These are phyloP conservation scores for Bifiguratus adelaidae DNA, from an alignment of 192 early-diverging fungal genomes.

Conservation along the genomic window DNA sequence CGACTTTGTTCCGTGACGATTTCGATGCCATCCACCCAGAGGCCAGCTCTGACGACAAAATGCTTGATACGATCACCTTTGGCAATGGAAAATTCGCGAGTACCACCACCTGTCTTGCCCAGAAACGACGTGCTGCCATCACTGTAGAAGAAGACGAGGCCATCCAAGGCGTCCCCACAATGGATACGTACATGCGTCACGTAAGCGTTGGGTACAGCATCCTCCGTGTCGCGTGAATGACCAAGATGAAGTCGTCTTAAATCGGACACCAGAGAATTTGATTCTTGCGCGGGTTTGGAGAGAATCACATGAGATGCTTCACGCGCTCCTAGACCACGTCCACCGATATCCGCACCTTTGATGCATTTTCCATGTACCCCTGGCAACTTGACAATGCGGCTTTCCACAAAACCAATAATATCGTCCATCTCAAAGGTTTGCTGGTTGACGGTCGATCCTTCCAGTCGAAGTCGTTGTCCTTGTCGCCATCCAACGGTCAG, in stretches of 20 bases:
- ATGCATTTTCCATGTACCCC: conserved; percentile 1
- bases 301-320: conserved; percentile 5
- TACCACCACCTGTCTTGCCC: conserved; percentile 30
- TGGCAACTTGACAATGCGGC: conserved; percentile 3
- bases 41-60: conserved; percentile 38
- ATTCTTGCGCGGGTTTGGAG: background rate
- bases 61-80: conserved; percentile 34
- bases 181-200: conserved; percentile 18
- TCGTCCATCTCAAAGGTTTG: background rate
- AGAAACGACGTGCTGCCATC: conserved; percentile 25
- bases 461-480: background rate
- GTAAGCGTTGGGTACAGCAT: no score
- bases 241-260: no score
- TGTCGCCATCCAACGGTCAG: background rate
- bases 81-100: conserved; percentile 16
- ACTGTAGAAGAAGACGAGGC: conserved; percentile 28
- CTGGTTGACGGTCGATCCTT: conserved; percentile 3
- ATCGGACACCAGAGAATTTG: no score
- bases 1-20: conserved; percentile 37
- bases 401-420: background rate
- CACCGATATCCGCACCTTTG: conserved; percentile 7
- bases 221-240: no score
- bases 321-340: background rate
- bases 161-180: conserved; percentile 37
- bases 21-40: conserved; percentile 52